These are phyloP conservation scores for Macrophomina phaseolina DNA, from an alignment of 2,329 filamentous ascomycete genomes.

Conservation along the genomic window DNA sequence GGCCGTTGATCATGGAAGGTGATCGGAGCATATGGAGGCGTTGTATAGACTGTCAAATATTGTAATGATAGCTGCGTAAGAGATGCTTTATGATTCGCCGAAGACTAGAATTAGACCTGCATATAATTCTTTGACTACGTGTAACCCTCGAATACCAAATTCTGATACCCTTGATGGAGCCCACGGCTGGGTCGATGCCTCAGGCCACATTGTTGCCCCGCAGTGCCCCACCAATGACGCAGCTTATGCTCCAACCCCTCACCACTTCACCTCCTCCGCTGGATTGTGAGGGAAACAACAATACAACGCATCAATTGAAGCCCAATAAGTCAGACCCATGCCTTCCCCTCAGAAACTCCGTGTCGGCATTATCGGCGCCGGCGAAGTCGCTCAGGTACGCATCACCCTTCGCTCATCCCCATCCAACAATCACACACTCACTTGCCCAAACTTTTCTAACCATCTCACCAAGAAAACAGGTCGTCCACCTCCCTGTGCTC, in stretches of 20 bases:
- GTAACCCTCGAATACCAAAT: too few species aligned
- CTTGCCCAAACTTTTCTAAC: not conserved
- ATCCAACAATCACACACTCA: not conserved
- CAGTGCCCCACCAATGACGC: conserved; percentile 24
- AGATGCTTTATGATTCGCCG: not conserved
- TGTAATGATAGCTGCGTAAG: not conserved
- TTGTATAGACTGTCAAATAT: not conserved
- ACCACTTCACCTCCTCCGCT: not conserved
- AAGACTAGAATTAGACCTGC: not conserved
- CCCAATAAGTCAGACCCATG: not conserved
- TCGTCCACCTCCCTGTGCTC: conserved; percentile 30
- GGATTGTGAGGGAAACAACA: not conserved
- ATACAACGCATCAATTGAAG: conserved; percentile 1
- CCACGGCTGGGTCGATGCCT: not conserved
- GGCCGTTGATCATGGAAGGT: conserved; percentile 28
- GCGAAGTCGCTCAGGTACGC: conserved; percentile 27
- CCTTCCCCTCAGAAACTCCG: conserved; percentile 17
- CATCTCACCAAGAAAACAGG: not conserved
- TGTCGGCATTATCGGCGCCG: conserved; percentile 26
- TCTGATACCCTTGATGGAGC: too few species aligned
- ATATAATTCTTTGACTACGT: not conserved
- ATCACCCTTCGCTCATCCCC: not conserved
- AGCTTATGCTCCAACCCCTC: not conserved
- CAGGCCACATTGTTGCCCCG: not conserved
- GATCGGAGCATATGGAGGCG: not conserved